Evolutionary conservation across 2,329 filamentous ascomycete species (phyloP), one percentile per base, ranked within the genome.

Genomic region (Parascedosporium putredinis): DNA sequence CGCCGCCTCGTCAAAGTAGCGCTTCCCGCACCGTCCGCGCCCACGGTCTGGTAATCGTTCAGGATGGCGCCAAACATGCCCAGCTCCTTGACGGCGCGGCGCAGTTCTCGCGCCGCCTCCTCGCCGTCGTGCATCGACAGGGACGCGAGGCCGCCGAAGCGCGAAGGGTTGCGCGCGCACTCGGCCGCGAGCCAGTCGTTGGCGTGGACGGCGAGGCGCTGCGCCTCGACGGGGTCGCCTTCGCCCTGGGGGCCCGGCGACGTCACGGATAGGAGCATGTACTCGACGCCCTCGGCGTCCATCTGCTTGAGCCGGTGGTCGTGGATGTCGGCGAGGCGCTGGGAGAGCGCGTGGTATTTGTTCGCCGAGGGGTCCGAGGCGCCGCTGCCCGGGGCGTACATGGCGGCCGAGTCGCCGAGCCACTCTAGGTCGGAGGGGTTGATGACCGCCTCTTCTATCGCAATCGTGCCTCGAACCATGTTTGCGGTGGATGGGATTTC

Each of bases 271-370:
- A 67, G 56, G 4, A 67, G 57, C 59, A 65, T 66, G 55, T 64
- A 66, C 51, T 65, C 63, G 36, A 66, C 63, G 8, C 63, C 63
- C 33, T 64, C 57, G 23, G 58, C 59, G 50, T 65, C 63, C 64
- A 66, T 65, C 29, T 59, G 53, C 1, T 45, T 40, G 5, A 65
- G 57, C 5, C 62, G 60, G 12, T 56, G 42, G 4, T 45, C 29
- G 49, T 64, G 62, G 49, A 66, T 60, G 51, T 65, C 64, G 14
- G 58, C 55, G 9, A 66, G 57, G 1, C 52, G 53, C 5, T 58
- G 49, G 4, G 61, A 63, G 34, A 63, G 52, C 1, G 55, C 52
- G 46, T 59, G 57, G 18, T 55, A 53, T 22, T 42, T 40, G 22
- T 49, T 20, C 12, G 53, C 47, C n/a, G 55, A 47, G 12, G 51